phyloP scores from a whole-genome alignment of 2,329 filamentous ascomycete genomes.

The Acephala macrosclerotiorum region DNA sequence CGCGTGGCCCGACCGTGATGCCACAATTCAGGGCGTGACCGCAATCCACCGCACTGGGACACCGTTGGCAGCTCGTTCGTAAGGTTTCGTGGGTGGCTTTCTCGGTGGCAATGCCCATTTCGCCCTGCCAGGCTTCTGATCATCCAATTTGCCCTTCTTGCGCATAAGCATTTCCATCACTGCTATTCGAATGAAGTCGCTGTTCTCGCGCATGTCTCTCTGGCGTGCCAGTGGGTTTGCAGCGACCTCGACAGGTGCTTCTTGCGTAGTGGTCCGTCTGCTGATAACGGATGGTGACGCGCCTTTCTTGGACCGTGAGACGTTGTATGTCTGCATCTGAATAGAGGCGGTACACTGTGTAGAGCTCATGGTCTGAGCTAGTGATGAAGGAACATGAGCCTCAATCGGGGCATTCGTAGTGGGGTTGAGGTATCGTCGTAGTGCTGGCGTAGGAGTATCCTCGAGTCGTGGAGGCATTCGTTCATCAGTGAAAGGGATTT shows the following conservation, averaged over 20 bases:
- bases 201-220: slow-evolving; percentile 73
- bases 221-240: slow-evolving; percentile 59
- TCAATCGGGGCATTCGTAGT: slow-evolving; percentile 59
- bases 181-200: slow-evolving; percentile 74
- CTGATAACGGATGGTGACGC: slow-evolving; percentile 49
- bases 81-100: slow-evolving; percentile 59
- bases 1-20: background rate
- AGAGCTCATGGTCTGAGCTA: slow-evolving; percentile 44
- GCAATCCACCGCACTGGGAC: slow-evolving; percentile 67
- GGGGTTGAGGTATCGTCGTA: slow-evolving; percentile 73
- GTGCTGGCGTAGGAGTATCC: slow-evolving; percentile 70
- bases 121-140: slow-evolving; percentile 71
- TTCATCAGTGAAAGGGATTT: slow-evolving; percentile 72
- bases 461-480: slow-evolving; percentile 67
- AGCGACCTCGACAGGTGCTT: slow-evolving; percentile 45
- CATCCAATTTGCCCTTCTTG: slow-evolving; percentile 69
- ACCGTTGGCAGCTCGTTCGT: slow-evolving; percentile 64
- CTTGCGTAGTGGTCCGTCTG: slow-evolving; percentile 40
- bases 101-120: slow-evolving; percentile 73
- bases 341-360: slow-evolving; percentile 69
- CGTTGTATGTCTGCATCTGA: slow-evolving; percentile 74
- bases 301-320: slow-evolving; percentile 40
- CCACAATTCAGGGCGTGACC: slow-evolving; percentile 28
- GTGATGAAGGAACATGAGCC: slow-evolving; percentile 45
- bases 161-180: slow-evolving; percentile 79